Evolutionary conservation across 176 grass and related monocot genomes (phyloP).

Genomic region (Oryza rufipogon): DNA sequence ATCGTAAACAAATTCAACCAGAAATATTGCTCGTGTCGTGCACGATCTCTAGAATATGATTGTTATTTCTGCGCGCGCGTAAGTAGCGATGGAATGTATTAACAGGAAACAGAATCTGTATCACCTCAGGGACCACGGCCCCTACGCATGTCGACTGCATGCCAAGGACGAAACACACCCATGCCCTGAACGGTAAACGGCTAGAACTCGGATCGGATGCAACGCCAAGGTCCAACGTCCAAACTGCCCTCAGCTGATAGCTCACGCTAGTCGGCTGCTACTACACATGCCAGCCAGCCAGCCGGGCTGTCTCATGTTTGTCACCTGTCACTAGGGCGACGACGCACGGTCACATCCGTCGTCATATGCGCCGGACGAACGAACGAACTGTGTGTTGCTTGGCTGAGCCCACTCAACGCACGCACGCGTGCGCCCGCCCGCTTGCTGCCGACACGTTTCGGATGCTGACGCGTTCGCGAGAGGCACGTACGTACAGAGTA

Average conservation of each 20-base stretch:
- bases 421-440: background rate
- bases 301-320: background rate
- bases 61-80: background rate
- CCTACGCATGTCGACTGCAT: background rate
- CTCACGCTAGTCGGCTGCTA: background rate
- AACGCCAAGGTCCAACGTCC: background rate
- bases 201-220: background rate
- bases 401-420: background rate
- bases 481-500: too few relatives aligned
- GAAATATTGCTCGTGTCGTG: background rate
- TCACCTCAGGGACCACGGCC: background rate
- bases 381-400: background rate
- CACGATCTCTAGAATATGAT: too few relatives aligned
- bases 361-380: background rate
- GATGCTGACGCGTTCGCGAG: background rate
- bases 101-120: background rate
- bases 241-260: background rate
- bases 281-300: background rate
- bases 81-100: background rate
- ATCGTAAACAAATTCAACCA: background rate
- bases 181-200: background rate
- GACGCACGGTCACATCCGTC: background rate
- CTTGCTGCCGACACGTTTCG: background rate
- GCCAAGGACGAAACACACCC: background rate
- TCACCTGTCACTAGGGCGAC: conserved; percentile 4